Evolutionary conservation across 2,329 filamentous ascomycete genomes (phyloP).

Genomic region (Calonectria pseudoturangicola): DNA sequence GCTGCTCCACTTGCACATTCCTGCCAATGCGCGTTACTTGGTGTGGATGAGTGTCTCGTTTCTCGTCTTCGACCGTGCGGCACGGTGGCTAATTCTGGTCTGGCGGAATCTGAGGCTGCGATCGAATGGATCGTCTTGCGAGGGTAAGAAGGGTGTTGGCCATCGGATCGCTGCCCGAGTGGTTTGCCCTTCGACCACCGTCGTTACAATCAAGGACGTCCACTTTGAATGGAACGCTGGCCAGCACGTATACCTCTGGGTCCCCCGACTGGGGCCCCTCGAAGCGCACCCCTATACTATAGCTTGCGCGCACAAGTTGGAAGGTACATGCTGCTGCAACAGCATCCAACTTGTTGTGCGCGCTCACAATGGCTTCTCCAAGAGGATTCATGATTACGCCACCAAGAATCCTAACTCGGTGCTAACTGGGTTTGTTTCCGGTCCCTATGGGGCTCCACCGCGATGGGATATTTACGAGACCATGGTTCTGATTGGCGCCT

Average conservation of each 20-base stretch:
- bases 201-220: conserved; percentile 76
- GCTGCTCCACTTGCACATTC: conserved; percentile 78
- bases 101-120: conserved; percentile 72
- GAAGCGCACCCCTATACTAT: conserved; percentile 79
- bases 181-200: conserved; percentile 71
- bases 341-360: conserved; percentile 76
- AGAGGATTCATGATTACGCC: conserved; percentile 69
- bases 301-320: conserved; percentile 71
- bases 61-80: conserved; percentile 77
- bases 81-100: conserved; percentile 67
- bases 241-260: conserved; percentile 77
- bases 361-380: conserved; percentile 74
- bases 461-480: conserved; percentile 76
- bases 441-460: conserved; percentile 74
- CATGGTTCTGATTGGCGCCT: conserved; percentile 75
- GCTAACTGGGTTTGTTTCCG: conserved; percentile 67
- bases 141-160: conserved; percentile 69
- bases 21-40: conserved; percentile 74
- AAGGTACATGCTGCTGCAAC: conserved; percentile 73
- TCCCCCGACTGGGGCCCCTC: conserved; percentile 71
- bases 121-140: conserved; percentile 64
- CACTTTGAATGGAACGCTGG: conserved; percentile 76
- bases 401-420: conserved; percentile 58
- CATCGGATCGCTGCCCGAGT: conserved; percentile 70
- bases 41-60: conserved; percentile 80